phyloP scores from a whole-genome alignment of 257 asterid species.

The Craterostigma plantagineum region DNA sequence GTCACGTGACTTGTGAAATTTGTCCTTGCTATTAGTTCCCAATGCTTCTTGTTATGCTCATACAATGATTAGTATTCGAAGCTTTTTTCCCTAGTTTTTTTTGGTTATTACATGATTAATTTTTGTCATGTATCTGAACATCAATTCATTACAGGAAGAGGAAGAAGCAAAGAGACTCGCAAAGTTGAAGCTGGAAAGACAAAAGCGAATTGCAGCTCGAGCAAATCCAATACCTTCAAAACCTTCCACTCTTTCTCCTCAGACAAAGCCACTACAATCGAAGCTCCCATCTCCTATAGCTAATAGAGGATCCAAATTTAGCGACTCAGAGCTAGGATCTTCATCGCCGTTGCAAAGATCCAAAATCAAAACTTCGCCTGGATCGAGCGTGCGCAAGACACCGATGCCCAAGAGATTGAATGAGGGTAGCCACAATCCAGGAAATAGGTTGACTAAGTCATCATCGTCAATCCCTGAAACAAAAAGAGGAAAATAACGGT shows the following conservation, averaged over 20 bases:
- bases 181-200: constrained; percentile 48
- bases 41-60: too few species aligned
- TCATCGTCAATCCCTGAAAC: constrained; percentile 39
- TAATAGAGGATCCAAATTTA: constrained; percentile 45
- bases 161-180: constrained; percentile 40
- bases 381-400: constrained; percentile 19
- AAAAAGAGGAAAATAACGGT: constrained; percentile 21
- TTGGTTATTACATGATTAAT: not conserved
- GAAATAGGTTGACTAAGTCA: constrained; percentile 38
- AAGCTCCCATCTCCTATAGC: constrained; percentile 31
- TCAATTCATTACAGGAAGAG: constrained; percentile 37
- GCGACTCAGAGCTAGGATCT: constrained; percentile 57
- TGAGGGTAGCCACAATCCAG: constrained; percentile 22
- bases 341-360: constrained; percentile 70
- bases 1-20: too few species aligned
- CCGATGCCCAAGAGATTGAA: constrained; percentile 23
- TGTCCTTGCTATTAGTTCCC: too few species aligned
- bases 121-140: not conserved
- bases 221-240: constrained; percentile 21
- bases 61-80: too few species aligned
- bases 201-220: constrained; percentile 50
- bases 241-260: constrained; percentile 16
- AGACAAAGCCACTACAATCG: constrained; percentile 21
- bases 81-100: not conserved
- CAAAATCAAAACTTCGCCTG: constrained; percentile 32